Conservation (phyloP, 1,139 yeast genomes). For the Kodamaea alishanica region DNA sequence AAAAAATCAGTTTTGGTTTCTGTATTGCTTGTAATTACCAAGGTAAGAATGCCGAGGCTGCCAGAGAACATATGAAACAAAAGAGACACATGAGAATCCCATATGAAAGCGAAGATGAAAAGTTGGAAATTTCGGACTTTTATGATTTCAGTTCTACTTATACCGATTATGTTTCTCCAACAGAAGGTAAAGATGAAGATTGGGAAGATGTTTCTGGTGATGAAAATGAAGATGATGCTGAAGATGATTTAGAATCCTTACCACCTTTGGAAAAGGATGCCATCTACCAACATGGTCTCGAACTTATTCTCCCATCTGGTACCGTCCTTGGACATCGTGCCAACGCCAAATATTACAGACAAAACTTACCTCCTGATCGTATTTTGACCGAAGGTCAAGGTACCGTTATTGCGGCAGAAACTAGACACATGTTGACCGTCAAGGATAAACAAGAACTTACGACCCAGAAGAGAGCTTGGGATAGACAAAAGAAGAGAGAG, state of each 20-base stretch:
- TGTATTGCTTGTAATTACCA: slow-evolving; percentile 83
- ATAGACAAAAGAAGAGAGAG: slow-evolving; percentile 59
- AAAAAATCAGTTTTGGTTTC: slow-evolving; percentile 79
- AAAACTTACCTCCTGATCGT: slow-evolving; percentile 67
- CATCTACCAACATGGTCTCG: slow-evolving; percentile 59
- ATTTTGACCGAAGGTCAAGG: slow-evolving; percentile 85
- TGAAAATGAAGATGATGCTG: slow-evolving; percentile 15
- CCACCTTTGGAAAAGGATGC: slow-evolving; percentile 23
- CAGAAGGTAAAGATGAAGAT: slow-evolving; percentile 28
- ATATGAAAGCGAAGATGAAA: slow-evolving; percentile 79
- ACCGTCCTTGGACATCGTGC: slow-evolving; percentile 87
- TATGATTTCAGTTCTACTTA: slow-evolving; percentile 81
- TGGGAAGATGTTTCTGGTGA: slow-evolving; percentile 51
- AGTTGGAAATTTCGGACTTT: slow-evolving; percentile 72
- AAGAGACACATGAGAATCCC: slow-evolving; percentile 90
- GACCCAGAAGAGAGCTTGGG: slow-evolving; percentile 75
- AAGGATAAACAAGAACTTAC: slow-evolving; percentile 53
- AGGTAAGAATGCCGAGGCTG: slow-evolving; percentile 80
- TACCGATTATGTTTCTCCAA: slow-evolving; percentile 23
- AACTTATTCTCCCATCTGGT: slow-evolving; percentile 83
- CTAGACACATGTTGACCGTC: slow-evolving; percentile 61
- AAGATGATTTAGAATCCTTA: slow-evolving; percentile 15
- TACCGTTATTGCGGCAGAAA: slow-evolving; percentile 89
- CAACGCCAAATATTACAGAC: slow-evolving; percentile 79
- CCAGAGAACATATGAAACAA: slow-evolving; percentile 81